Evolutionary conservation across 116 monocot genomes (phyloP).

Genomic region (Zostera marina): DNA sequence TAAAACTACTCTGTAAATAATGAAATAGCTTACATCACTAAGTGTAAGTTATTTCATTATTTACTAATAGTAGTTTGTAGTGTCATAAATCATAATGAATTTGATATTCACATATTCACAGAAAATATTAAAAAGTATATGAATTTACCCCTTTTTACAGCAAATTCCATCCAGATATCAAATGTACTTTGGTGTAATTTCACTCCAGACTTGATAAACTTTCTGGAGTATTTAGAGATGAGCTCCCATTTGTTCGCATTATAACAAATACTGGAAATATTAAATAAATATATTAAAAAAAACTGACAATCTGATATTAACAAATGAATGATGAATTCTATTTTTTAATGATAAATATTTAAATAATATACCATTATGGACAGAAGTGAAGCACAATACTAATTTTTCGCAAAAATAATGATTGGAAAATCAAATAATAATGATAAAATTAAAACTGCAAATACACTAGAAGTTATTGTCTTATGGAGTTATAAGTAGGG

Average conservation of each 20-base stretch:
- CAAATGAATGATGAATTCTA: no score
- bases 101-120: neutral
- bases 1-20: no score
- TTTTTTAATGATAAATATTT: neutral
- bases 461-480: no score
- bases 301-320: neutral
- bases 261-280: slow-evolving; percentile 61
- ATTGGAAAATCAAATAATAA: no score
- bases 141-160: slow-evolving; percentile 64
- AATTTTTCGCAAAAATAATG: no score
- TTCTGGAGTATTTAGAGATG: slow-evolving; percentile 55
- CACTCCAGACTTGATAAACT: slow-evolving; percentile 71
- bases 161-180: slow-evolving; percentile 95
- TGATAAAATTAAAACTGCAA: no score
- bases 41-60: neutral
- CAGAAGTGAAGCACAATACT: no score
- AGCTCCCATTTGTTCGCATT: slow-evolving; percentile 54
- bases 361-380: no score
- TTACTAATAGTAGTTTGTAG: neutral
- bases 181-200: slow-evolving; percentile 63
- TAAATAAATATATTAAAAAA: neutral
- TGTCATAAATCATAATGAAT: neutral
- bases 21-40: no score
- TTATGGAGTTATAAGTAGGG: no score
- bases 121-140: neutral